These are phyloP conservation scores for Lentinula sp. DNA, from an alignment of 768 basidiomycete genomes.

Conservation along the genomic window DNA sequence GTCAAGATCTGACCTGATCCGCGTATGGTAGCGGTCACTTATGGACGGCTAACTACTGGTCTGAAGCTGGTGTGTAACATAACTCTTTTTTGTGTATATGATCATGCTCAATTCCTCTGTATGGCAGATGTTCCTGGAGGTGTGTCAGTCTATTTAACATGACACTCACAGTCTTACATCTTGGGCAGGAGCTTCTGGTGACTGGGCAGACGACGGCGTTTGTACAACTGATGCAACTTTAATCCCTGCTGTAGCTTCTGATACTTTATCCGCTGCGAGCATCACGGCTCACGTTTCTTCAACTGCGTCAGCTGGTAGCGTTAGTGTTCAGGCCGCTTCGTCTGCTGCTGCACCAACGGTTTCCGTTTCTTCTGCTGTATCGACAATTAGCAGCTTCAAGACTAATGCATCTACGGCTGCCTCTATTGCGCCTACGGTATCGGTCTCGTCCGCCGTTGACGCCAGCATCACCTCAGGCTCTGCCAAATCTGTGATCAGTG, in stretches of 20 bases:
- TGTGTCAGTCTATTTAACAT: slow-evolving; percentile 2
- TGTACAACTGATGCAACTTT: slow-evolving; percentile 13
- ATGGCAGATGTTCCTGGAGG: slow-evolving; percentile 24
- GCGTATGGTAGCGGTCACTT: slow-evolving; percentile 31
- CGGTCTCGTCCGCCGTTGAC: background rate
- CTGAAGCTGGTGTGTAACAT: slow-evolving; percentile 24
- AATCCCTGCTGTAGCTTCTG: background rate
- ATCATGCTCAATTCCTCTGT: background rate
- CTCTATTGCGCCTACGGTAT: background rate
- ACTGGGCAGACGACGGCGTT: slow-evolving; percentile 28
- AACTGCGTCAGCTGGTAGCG: background rate
- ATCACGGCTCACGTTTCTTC: background rate
- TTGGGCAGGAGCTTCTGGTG: slow-evolving; percentile 21
- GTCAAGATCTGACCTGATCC: background rate
- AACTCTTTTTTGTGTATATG: background rate
- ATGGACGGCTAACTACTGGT: slow-evolving; percentile 49
- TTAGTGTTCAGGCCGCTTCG: background rate
- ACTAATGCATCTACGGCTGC: background rate
- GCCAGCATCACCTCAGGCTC: background rate
- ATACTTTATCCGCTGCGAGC: background rate
- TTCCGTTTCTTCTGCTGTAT: background rate
- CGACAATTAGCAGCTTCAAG: background rate
- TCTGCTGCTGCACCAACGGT: background rate
- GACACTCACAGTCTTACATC: background rate
- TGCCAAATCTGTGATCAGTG: background rate